Evolutionary conservation across 2,329 filamentous ascomycete genomes (phyloP), one percentile per base, ranked within the genome.

Genomic region (Atkinsonella hypoxylon): DNA sequence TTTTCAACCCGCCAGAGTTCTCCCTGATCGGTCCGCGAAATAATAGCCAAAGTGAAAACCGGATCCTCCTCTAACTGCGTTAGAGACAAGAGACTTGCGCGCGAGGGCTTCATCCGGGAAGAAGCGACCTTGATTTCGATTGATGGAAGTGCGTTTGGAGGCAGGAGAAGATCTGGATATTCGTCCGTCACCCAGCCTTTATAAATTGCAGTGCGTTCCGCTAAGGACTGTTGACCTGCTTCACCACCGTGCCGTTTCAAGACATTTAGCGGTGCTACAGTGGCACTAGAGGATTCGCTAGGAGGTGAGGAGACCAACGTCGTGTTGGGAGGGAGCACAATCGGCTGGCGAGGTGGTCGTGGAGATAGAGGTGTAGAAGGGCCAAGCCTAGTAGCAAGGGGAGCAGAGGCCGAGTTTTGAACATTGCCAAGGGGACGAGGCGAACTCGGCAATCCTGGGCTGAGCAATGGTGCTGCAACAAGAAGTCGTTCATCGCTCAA

Each of bases 1-100:
- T 98, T 98, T 68, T 98, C 93, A 7, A 95, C 81, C 31, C 91
- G 82, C 91, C 93, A 97, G 11, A 98, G 73, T 64, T 97, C 91
- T 50, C 77, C 79, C 3, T 79, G 73, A 54, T 89, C 82, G 0
- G 82, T 83, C 50, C 90, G 82, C 10, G 86, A 86, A 59, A 89
- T 85, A 36, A 98, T 73, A 17, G 89, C 90, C 49, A 98, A 73
- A 0, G 89, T 95, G 61, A 97, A 96, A 0, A 97, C 91, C 0
- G 90, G 89, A 59, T 96, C 90, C 62, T 95, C 91, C 52, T 96
- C 90, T 18, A 86, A 73, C 54, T 87, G 83, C 47, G 82, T 91
- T 11, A 89, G 73, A 2, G 83, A 87, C 60, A 95, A 73, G 58
- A 93, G 79, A 63, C 90, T 96, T 38, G 89, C 82, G 55, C 91